Base-by-base conservation (phyloP, 106 monocot species). In the Platanthera guangdongensis region DNA sequence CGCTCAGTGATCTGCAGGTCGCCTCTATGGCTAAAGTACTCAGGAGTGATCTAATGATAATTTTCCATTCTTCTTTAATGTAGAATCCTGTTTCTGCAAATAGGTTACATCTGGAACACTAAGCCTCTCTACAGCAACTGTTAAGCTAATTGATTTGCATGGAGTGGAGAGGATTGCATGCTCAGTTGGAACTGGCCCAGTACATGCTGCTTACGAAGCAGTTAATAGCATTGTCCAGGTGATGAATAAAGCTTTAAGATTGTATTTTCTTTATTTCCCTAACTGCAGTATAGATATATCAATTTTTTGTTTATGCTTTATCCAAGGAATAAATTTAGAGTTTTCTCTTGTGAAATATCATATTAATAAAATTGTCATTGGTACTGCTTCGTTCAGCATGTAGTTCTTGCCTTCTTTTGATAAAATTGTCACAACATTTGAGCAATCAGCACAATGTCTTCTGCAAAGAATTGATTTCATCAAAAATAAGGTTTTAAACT, bases 131-230 rank as follows among this genome's bases (percentile, higher is more conserved):
- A 97, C 96, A 50, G 96, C 93, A 39, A 97, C 91, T 8, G 93
- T 97, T 46, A 90, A 93, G 86, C 80, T 97, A 63, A 77, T 88
- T 75, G 78, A 57, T 78, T 76, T 77, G 49, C 89, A 91, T 59
- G 86, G 89, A 32, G 87, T 74, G 74, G 87, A 93, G 80, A 91
- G 77, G 80, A 75, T 93, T 79, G 89, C 81, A 46, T 93, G 93
- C 78, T 87, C 87, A 64, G 70, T 89, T 46, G 96, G 96, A 57
- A 89, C 89, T 30, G 96, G 93, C 28, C 93, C 96, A 18, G 91
- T 93, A 47, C 89, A 97, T 82, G 96, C 93, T 64, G 93, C 91
- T 76, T 97, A 93, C 77, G 88, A 93, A 80, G 93, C 96, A 67
- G 70, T 97, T 82, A 91, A 97, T 77, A 76, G 78, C 78, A 93